Conservation (phyloP, 2,329 filamentous ascomycete genomes). For the Diaporthe ampelina region DNA sequence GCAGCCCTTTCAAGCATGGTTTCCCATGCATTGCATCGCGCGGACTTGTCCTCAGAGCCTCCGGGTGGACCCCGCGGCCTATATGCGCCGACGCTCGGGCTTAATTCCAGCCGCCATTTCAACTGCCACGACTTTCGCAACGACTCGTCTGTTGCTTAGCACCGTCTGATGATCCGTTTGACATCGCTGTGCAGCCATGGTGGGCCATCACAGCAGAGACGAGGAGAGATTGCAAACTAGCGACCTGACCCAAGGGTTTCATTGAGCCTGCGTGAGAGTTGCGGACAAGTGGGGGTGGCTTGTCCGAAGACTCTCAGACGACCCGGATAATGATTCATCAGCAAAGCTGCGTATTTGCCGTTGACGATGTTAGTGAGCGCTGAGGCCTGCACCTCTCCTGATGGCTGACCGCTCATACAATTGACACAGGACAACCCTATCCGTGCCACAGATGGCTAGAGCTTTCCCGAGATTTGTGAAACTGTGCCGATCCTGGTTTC, state of each 20-base stretch:
- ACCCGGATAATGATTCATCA: neutral
- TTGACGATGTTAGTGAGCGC: neutral
- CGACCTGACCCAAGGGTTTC: neutral
- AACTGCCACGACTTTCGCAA: neutral
- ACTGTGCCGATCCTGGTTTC: neutral
- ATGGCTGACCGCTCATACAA: too few relatives aligned
- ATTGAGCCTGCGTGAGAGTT: neutral
- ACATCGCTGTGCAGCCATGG: neutral
- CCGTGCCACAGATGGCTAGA: neutral
- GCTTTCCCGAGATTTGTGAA: neutral
- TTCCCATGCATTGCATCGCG: neutral
- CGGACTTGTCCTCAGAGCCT: neutral
- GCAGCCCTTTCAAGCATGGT: neutral
- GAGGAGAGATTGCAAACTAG: neutral
- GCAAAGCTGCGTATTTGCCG: neutral
- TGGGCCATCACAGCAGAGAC: slow-evolving; percentile 11
- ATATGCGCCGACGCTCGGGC: slow-evolving; percentile 17
- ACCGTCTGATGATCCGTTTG: slow-evolving; percentile 28
- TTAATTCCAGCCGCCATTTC: slow-evolving; percentile 6
- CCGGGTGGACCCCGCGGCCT: slow-evolving; percentile 5
- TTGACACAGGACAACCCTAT: neutral
- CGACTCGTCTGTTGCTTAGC: slow-evolving; percentile 21
- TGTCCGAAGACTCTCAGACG: neutral
- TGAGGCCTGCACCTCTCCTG: neutral
- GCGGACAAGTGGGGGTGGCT: neutral